Evolutionary conservation across 768 basidiomycete species (phyloP), one percentile per base, ranked within the genome.

Genomic region (Pleurotus salmoneostramineus): DNA sequence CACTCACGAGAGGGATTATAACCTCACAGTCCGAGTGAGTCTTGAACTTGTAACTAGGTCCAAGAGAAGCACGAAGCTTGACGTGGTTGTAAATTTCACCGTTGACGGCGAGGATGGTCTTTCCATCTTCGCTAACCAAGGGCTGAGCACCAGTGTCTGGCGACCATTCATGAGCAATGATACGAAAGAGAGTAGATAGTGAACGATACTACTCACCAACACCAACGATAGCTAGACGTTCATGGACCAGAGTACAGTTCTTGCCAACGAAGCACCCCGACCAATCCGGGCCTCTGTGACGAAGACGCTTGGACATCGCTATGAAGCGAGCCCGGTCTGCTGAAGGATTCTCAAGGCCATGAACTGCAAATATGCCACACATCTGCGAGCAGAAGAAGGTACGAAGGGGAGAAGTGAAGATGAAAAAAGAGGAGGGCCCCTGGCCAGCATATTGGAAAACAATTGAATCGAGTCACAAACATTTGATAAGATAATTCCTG

Each of bases 21-120:
- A 97, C 87, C 72, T 99, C 97, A 72, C 97, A 99, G 67, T 99
- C 97, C 0, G 95, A 98, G 68, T 96, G 92, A 0, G 96, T 98
- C 79, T 93, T 97, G 81, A 98, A 96, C 58, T 84, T 86, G 62
- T 86, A 83, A 57, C 75, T 79, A 45, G 83, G 68, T 37, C 83
- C 85, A 56, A 94, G 73, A 27, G 71, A 74, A 51, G 85, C 82
- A 58, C 92, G 84, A 52, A 98, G 84, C 14, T 87, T 80, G 56
- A 91, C 73, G 69, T 98, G 93, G 79, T 98, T 99, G 81, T 99
- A 99, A 66, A 99, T 98, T 74, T 99, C 97, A 52, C 97, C 97
- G 72, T 99, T 99, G 68, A 99, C 97, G 58, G 91, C 84, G 56
- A 99, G 88, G 62, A 88, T 82, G 61, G 87, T 66, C 64, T 89